These are phyloP conservation scores for Microdochium paspali DNA, from an alignment of 2,329 filamentous ascomycete species.

Conservation along the genomic window DNA sequence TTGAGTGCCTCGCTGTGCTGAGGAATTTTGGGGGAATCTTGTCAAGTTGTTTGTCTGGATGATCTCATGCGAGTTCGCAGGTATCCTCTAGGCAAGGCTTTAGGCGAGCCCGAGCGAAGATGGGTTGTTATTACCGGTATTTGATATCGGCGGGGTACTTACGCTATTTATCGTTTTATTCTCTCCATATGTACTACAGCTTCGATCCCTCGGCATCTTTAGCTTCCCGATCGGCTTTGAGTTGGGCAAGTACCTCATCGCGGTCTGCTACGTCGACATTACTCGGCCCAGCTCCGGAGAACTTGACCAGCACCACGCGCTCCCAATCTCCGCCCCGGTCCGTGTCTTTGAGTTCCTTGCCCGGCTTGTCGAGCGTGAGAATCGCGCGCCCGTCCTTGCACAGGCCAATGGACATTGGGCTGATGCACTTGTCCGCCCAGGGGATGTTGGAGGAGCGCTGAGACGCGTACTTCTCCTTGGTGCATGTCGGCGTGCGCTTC, in stretches of 20 bases:
- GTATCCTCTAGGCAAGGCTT: too few species aligned
- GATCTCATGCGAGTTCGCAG: too few species aligned
- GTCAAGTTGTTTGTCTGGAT: too few species aligned
- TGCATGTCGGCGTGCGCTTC: constrained; percentile 28
- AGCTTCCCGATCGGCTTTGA: background rate
- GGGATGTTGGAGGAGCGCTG: constrained; percentile 35
- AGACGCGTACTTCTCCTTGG: constrained; percentile 24
- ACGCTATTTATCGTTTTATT: too few species aligned
- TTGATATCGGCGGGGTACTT: too few species aligned
- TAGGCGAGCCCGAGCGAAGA: too few species aligned
- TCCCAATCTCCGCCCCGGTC: constrained; percentile 46
- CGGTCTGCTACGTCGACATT: background rate
- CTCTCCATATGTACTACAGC: too few species aligned
- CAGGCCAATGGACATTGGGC: constrained; percentile 38
- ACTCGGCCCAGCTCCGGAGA: constrained; percentile 24
- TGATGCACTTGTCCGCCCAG: constrained; percentile 55
- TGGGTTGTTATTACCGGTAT: too few species aligned
- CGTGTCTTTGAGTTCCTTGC: constrained; percentile 39
- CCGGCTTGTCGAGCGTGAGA: constrained; percentile 48
- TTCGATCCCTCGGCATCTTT: background rate
- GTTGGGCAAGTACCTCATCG: background rate
- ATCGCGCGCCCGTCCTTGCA: constrained; percentile 36
- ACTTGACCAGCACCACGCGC: constrained; percentile 47
- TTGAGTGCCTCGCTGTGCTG: too few species aligned
- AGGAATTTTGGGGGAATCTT: too few species aligned